Evolutionary conservation across 768 basidiomycete genomes (phyloP), one percentile per base, ranked within the genome.

Genomic region (Pisolithus marmoratus): DNA sequence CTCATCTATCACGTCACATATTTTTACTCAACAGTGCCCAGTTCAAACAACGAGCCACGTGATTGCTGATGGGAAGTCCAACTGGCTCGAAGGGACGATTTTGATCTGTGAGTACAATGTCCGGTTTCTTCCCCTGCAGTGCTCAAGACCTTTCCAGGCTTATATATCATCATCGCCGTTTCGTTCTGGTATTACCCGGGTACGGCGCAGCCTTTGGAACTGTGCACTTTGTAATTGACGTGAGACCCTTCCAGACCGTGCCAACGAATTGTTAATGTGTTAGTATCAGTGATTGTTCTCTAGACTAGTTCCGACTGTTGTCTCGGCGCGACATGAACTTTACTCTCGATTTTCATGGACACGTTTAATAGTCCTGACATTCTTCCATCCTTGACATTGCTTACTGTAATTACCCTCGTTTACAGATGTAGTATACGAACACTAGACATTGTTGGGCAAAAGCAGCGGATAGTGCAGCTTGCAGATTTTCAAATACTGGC

Each of bases 31-130:
- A 9, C 37, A 27, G n/a, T 34, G 51, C 56, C 20, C 55, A 85
- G 85, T 92, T n/a, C 72, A 90, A 54, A 89, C 88, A 12, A 87
- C 93, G 68, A 89, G 86, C 60, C 85, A 88, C 58, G 84, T 87
- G 19, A 81, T 92, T 1, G 76, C 83, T 49, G 90, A 94, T 61
- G 90, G 87, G 9, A 84, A 85, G 62, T 85, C 83, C 17, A 91
- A 90, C 63, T 94, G 90, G 82, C 72, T 93, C 15, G 90, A 93
- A 63, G 90, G 90, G 3, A 74, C 77, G 60, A 79, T 84, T 52
- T 60, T 92, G 22, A 84, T 87, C 74, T 79, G 84, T 82, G 66
- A 55, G 79, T 71, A 19, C 48, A n/a, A 14, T 38, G 3, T 14
- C 6, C n/a, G 19, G 3, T 3, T 34, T 50, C 34, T 20, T 31